Evolutionary conservation across 176 grass and related monocot genomes (phyloP).

Genomic region (Metroxylon sagu): DNA sequence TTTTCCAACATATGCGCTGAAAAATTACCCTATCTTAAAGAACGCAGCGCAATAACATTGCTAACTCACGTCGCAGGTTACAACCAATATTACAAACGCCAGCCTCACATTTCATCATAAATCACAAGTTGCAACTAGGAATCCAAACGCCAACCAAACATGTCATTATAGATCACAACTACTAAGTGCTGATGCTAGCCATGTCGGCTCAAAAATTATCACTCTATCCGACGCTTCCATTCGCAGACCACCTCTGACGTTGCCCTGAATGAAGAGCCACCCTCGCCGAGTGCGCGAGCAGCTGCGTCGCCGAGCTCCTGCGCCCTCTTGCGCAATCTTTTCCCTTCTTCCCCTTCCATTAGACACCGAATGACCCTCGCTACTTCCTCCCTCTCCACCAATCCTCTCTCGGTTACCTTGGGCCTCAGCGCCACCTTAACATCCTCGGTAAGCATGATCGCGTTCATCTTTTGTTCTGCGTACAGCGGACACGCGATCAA

Average conservation of each 20-base stretch:
- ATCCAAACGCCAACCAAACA: too few species aligned
- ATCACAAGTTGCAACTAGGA: too few species aligned
- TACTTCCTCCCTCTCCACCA: conserved; percentile 41
- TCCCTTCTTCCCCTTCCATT: conserved; percentile 19
- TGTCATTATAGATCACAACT: too few species aligned
- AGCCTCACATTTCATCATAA: too few species aligned
- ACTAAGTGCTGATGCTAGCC: too few species aligned
- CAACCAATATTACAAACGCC: too few species aligned
- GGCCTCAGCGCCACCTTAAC: conserved; percentile 13
- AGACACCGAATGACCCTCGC: conserved; percentile 14
- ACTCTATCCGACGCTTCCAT: background rate
- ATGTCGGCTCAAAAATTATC: too few species aligned
- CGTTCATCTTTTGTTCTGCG: conserved; percentile 38
- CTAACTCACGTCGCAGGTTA: too few species aligned
- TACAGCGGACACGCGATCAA: conserved; percentile 37
- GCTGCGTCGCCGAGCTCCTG: background rate
- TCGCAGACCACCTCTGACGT: background rate
- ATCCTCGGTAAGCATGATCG: conserved; percentile 16
- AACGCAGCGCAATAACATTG: too few species aligned
- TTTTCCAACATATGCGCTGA: too few species aligned
- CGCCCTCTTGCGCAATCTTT: background rate
- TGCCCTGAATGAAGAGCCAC: background rate
- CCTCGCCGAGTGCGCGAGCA: background rate
- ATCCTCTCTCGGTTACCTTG: conserved; percentile 22
- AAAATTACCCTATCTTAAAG: too few species aligned